A percentile compares a stretch with the other conserved stretches of the same genome.
Evolutionary conservation across 371 early-diverging fungal genomes (phyloP).

Genomic region (Synchytrium microbalum): DNA sequence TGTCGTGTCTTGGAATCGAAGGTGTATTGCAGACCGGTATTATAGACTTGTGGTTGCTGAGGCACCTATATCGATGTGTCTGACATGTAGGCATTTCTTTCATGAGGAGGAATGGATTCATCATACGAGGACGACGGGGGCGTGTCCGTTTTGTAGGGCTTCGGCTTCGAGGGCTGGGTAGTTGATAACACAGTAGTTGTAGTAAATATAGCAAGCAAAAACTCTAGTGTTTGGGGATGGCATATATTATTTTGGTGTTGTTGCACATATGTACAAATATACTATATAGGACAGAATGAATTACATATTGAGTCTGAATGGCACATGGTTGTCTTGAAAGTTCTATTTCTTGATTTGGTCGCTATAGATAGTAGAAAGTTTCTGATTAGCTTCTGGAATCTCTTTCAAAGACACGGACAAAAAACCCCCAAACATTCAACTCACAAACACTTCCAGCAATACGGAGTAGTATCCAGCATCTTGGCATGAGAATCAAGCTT

Average conservation of each 20-base stretch:
- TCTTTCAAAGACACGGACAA: too few species aligned
- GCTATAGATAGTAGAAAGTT: too few species aligned
- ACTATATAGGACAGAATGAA: too few species aligned
- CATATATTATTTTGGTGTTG: too few species aligned
- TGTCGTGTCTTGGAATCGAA: conserved; percentile 22
- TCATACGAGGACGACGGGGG: conserved; percentile 28
- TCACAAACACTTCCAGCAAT: not conserved
- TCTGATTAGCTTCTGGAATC: too few species aligned
- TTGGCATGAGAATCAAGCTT: conserved; percentile 1
- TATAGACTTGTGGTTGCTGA: conserved; percentile 26
- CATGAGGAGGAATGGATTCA: conserved; percentile 44
- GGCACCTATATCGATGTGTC: conserved; percentile 30
- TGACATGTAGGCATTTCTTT: conserved; percentile 37
- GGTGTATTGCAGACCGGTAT: conserved; percentile 24
- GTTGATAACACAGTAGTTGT: too few species aligned
- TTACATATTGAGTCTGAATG: too few species aligned
- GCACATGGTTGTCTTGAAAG: not conserved
- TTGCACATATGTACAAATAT: too few species aligned
- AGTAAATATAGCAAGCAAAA: too few species aligned
- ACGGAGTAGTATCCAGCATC: not conserved
- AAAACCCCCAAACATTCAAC: too few species aligned
- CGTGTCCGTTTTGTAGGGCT: conserved; percentile 41
- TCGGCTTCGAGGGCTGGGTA: too few species aligned
- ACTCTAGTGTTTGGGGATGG: too few species aligned
- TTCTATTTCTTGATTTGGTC: not conserved